phyloP scores from a whole-genome alignment of 2,329 filamentous ascomycete species.

The Seiridium unicorne region DNA sequence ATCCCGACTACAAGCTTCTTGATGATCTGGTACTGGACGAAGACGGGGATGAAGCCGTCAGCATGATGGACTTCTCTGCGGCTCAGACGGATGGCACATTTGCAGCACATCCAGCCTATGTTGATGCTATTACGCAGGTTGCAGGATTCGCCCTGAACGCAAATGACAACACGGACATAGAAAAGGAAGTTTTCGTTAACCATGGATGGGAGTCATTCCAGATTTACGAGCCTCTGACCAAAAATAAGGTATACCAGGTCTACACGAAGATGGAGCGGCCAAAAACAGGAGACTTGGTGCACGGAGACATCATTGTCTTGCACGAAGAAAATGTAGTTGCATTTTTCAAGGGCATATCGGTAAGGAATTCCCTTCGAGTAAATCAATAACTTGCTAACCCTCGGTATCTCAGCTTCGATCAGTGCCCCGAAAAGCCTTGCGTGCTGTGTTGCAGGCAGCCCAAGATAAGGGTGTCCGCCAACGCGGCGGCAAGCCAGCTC shows the following conservation, averaged over 20 bases:
- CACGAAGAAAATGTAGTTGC: neutral
- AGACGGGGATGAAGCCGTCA: constrained; percentile 18
- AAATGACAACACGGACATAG: constrained; percentile 19
- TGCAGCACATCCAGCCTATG: constrained; percentile 18
- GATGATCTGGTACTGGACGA: constrained; percentile 29
- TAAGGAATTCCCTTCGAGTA: neutral
- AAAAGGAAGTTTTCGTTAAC: constrained; percentile 21
- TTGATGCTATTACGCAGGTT: constrained; percentile 18
- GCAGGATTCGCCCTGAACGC: constrained; percentile 22
- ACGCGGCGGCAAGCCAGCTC: neutral
- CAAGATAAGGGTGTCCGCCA: neutral
- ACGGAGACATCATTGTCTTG: neutral
- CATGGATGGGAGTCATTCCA: constrained; percentile 22
- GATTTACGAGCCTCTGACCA: constrained; percentile 15
- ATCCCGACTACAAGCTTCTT: constrained; percentile 24
- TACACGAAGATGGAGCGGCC: constrained; percentile 18
- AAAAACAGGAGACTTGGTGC: constrained; percentile 12
- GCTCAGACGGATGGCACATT: constrained; percentile 14
- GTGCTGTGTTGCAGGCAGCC: neutral
- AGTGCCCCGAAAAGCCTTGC: neutral
- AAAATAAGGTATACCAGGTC: constrained; percentile 14
- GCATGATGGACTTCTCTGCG: constrained; percentile 11
- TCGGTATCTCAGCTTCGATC: neutral
- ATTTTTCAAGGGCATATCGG: neutral
- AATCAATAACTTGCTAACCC: neutral